Conservation (phyloP, 495 filamentous ascomycete genomes). For the Aspergillus carlsbadensis region DNA sequence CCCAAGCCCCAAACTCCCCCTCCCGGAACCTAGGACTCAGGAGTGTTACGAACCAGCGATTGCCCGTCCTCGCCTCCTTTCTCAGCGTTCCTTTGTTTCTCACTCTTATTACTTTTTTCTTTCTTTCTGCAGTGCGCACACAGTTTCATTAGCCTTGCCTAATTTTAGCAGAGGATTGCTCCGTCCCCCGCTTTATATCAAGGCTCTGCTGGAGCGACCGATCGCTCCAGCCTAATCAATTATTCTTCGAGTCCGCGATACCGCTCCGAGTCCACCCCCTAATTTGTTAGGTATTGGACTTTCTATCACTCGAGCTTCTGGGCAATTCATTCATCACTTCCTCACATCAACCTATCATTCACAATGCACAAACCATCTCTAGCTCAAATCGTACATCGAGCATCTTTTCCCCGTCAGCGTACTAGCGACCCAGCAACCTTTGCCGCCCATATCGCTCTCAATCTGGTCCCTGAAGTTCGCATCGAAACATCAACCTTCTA, state of each 20-base stretch:
- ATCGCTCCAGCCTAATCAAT: constrained; percentile 6
- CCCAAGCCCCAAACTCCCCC: constrained; percentile 12
- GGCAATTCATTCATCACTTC: neutral
- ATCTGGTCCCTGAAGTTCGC: constrained; percentile 87
- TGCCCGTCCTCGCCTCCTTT: constrained; percentile 9
- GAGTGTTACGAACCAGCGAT: constrained; percentile 7
- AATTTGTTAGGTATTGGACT: constrained; percentile 1
- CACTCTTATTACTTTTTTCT: constrained; percentile 22
- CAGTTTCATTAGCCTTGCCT: constrained; percentile 9
- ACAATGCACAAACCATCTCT: constrained; percentile 62
- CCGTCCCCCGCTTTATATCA: constrained; percentile 9
- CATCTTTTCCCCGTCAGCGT: constrained; percentile 57
- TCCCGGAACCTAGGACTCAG: constrained; percentile 16
- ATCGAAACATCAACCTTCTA: constrained; percentile 84
- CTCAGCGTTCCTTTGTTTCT: constrained; percentile 11
- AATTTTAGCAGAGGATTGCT: constrained; percentile 6
- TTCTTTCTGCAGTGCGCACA: neutral
- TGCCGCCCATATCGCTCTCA: constrained; percentile 55
- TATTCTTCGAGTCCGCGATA: constrained; percentile 2
- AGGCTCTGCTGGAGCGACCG: neutral
- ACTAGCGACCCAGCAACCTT: constrained; percentile 57
- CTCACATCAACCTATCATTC: neutral
- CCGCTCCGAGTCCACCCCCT: constrained; percentile 3
- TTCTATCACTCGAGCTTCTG: constrained; percentile 4
- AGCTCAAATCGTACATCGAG: constrained; percentile 53